phyloP scores from a whole-genome alignment of 192 early-diverging fungal genomes.

The Dimargaris xerosporica region DNA sequence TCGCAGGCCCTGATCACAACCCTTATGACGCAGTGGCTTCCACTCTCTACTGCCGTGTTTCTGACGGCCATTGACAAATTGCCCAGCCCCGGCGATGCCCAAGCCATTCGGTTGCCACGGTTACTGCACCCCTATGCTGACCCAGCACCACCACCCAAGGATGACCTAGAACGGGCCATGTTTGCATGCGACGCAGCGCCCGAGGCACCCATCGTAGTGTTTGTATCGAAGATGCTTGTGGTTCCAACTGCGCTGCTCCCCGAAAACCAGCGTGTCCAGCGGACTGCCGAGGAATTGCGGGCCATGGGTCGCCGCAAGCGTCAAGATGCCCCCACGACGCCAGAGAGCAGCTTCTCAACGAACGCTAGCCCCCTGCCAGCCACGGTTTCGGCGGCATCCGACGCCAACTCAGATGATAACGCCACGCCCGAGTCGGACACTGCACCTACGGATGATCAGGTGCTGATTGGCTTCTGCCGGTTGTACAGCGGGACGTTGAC shows the following conservation, averaged over 20 bases:
- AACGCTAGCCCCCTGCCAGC: not conserved
- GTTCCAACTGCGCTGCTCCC: constrained; percentile 64
- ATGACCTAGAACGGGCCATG: constrained; percentile 55
- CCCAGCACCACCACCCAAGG: constrained; percentile 20
- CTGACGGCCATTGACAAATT: constrained; percentile 75
- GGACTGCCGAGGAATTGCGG: constrained; percentile 80
- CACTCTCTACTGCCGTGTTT: constrained; percentile 76
- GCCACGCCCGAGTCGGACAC: too few species aligned
- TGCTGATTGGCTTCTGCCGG: constrained; percentile 81
- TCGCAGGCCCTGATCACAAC: constrained; percentile 50
- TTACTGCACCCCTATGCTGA: constrained; percentile 46
- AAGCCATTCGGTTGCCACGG: constrained; percentile 57
- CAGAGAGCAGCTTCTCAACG: constrained; percentile 4
- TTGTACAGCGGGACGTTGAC: constrained; percentile 83
- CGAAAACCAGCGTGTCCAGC: constrained; percentile 44
- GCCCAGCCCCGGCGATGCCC: constrained; percentile 72
- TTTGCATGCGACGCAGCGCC: constrained; percentile 48
- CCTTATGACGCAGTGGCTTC: constrained; percentile 91
- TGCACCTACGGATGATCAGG: constrained; percentile 29
- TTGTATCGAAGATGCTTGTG: constrained; percentile 89
- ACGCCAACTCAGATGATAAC: not conserved
- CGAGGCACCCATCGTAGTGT: constrained; percentile 57
- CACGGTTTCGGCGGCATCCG: not conserved
- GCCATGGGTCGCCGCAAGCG: constrained; percentile 43
- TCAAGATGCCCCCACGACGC: not conserved